Evolutionary conservation across 1,284 basidiomycete species (phyloP).

Genomic region (Porodaedalea pini): DNA sequence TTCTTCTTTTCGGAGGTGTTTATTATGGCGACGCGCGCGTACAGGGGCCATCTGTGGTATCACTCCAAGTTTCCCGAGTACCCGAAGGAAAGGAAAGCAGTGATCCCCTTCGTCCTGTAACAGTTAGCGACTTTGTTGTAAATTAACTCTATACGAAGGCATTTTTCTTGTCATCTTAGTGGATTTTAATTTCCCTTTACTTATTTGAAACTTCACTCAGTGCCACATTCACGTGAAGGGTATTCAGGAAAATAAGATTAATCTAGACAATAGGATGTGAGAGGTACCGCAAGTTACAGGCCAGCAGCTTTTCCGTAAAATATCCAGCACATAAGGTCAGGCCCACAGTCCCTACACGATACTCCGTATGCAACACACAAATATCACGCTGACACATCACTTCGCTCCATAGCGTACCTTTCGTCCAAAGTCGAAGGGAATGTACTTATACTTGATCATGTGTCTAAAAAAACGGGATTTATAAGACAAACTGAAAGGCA

Average conservation of each 20-base stretch:
- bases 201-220: too few species aligned
- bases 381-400: not conserved
- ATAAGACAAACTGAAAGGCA: constrained; percentile 2
- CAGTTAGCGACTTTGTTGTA: too few species aligned
- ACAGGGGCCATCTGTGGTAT: constrained; percentile 82
- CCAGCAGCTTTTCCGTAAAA: not conserved
- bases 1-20: constrained; percentile 72
- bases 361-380: not conserved
- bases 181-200: too few species aligned
- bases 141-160: too few species aligned
- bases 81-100: constrained; percentile 58
- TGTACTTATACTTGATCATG: constrained; percentile 98
- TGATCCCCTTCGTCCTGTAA: constrained; percentile 65
- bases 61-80: constrained; percentile 65
- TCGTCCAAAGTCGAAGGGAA: constrained; percentile 89
- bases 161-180: too few species aligned
- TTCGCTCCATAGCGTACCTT: constrained; percentile 68
- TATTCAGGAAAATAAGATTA: not conserved
- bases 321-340: not conserved
- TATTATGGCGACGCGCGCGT: constrained; percentile 76
- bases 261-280: not conserved
- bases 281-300: not conserved
- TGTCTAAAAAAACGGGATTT: constrained; percentile 66
- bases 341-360: too few species aligned
- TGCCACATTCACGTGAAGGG: too few species aligned